Conservation (phyloP, 176 grass and related monocot genomes). For the Bothriochloa decipiens region DNA sequence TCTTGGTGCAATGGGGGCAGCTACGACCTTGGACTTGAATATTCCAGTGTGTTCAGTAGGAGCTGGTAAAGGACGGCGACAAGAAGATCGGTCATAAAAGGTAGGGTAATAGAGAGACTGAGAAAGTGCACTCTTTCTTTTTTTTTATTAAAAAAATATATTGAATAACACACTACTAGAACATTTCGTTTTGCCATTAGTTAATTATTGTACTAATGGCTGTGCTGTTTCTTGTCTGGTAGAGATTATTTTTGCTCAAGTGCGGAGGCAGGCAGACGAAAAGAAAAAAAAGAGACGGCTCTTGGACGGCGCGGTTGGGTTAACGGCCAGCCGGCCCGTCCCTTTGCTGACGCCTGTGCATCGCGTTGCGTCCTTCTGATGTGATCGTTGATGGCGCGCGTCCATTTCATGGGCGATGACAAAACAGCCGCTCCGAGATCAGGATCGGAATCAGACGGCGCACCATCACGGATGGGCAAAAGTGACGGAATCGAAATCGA, state of each 20-base stretch:
- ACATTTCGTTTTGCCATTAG: not conserved
- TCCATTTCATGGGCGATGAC: constrained; percentile 27
- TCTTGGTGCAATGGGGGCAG: constrained; percentile 37
- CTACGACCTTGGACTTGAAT: constrained; percentile 33
- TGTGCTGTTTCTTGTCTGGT: constrained; percentile 28
- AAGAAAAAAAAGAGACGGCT: not conserved
- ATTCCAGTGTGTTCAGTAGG: constrained; percentile 22
- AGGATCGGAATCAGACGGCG: constrained; percentile 22
- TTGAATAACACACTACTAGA: not conserved
- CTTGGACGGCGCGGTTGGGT: constrained; percentile 53
- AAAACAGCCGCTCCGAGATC: constrained; percentile 26
- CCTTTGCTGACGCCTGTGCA: constrained; percentile 33
- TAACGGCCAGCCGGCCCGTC: constrained; percentile 29
- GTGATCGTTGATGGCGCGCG: constrained; percentile 48
- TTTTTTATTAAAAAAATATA: not conserved
- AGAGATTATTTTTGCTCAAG: constrained; percentile 30
- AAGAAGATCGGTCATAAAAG: not conserved
- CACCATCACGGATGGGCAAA: constrained; percentile 32
- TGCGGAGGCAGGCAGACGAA: constrained; percentile 2
- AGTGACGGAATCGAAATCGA: constrained; percentile 19
- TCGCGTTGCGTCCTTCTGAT: not conserved
- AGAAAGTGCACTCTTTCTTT: not conserved
- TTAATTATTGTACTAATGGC: not conserved
- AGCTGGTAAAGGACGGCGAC: constrained; percentile 46
- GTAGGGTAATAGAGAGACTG: not conserved